Evolutionary conservation across 2,329 filamentous ascomycete genomes (phyloP).

Genomic region (Cryphonectria japonica): DNA sequence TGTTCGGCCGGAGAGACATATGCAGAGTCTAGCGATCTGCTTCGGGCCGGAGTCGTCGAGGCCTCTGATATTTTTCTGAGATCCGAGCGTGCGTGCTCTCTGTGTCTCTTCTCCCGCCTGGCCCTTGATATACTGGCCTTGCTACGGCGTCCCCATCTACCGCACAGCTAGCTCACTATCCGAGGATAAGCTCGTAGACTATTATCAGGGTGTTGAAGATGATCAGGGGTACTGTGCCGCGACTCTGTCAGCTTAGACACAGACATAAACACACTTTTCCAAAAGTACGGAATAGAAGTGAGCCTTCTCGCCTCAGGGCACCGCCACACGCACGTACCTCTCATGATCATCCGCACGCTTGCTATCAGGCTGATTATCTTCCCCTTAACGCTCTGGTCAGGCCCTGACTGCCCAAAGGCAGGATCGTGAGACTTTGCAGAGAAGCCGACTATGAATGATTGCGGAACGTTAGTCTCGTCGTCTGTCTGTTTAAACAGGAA

Average conservation of each 20-base stretch:
- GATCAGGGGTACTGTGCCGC: conserved; percentile 74
- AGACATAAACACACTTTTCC: not conserved
- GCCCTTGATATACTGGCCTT: not conserved
- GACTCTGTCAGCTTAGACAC: conserved; percentile 9
- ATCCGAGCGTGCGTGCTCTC: not conserved
- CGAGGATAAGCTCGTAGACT: conserved; percentile 77
- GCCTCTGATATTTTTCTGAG: not conserved
- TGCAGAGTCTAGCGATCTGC: not conserved
- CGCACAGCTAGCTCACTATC: conserved; percentile 46
- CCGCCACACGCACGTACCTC: conserved; percentile 66
- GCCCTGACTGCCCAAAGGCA: conserved; percentile 69
- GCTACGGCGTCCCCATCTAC: not conserved
- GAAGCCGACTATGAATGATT: conserved; percentile 79
- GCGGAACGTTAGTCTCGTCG: conserved; percentile 31
- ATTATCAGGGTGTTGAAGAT: conserved; percentile 82
- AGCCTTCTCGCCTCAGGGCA: not conserved
- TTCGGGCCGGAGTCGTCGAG: not conserved
- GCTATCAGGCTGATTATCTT: conserved; percentile 90
- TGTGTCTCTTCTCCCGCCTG: not conserved
- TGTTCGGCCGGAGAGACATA: not conserved
- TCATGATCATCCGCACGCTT: conserved; percentile 88
- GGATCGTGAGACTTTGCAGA: conserved; percentile 71
- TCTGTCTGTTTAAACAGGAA: not conserved
- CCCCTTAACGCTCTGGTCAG: conserved; percentile 80
- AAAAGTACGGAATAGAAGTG: not conserved